Percentiles rank a stretch among this genome's conserved stretches.
phyloP scores from a whole-genome alignment of 2,329 filamentous ascomycete species.

The Colletotrichum truncatum region DNA sequence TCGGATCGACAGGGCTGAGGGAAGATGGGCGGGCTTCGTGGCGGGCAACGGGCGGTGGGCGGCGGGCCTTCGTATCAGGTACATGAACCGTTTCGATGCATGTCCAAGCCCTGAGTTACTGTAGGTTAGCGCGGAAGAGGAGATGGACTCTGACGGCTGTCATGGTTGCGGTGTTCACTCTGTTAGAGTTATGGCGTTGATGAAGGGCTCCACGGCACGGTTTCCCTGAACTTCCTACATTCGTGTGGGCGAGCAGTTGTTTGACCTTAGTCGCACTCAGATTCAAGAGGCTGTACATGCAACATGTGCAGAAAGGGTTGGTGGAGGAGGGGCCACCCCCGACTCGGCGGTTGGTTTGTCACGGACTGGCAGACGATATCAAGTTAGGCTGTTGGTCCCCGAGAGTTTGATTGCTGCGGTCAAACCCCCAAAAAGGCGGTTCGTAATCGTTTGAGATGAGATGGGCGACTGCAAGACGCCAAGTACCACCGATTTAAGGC shows the following conservation, averaged over 20 bases:
- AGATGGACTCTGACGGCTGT: background rate
- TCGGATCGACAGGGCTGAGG: background rate
- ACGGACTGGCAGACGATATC: background rate
- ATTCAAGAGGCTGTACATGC: no score
- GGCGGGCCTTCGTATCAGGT: no score
- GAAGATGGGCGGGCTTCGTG: background rate
- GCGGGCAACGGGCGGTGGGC: no score
- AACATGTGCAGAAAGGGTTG: no score
- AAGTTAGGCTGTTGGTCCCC: background rate
- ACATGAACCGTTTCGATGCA: background rate
- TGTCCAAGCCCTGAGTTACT: background rate
- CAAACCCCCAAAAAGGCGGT: background rate
- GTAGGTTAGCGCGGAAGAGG: background rate
- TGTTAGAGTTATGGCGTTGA: background rate
- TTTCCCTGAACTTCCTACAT: background rate
- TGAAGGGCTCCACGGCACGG: background rate
- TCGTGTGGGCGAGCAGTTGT: no score
- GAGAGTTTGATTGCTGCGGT: conserved; percentile 7
- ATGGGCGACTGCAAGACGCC: background rate
- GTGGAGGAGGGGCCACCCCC: no score
- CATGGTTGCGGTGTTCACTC: background rate
- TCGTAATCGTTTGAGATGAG: no score
- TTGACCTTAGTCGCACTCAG: no score
- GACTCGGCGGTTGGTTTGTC: no score
- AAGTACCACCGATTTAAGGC: no score